phyloP scores from a whole-genome alignment of 2,329 filamentous ascomycete genomes.

The Xylariales sp. region DNA sequence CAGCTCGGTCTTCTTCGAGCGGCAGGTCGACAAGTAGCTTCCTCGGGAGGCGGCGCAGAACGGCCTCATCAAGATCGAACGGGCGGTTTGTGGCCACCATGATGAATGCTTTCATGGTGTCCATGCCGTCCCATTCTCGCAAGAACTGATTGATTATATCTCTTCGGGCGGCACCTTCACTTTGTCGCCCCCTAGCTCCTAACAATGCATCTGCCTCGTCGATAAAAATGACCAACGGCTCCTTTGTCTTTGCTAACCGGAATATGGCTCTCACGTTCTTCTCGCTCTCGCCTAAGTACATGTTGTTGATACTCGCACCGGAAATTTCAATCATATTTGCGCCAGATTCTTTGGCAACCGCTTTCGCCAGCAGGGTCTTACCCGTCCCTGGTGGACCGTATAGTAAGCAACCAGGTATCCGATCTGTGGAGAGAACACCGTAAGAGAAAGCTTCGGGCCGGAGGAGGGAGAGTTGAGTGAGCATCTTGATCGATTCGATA shows the following conservation, averaged over 20 bases:
- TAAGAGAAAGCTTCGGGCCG: conserved; percentile 95
- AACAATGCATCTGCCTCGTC: conserved; percentile 95
- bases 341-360: conserved; percentile 63
- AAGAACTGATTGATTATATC: conserved; percentile 97
- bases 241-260: conserved; percentile 81
- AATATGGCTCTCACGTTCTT: conserved; percentile 95
- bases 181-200: conserved; percentile 64
- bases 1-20: conserved; percentile 57
- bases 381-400: conserved; percentile 84
- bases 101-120: conserved; percentile 80
- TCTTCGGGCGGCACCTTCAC: conserved; percentile 66
- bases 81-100: conserved; percentile 97
- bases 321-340: conserved; percentile 80
- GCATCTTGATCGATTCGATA: conserved; percentile 78
- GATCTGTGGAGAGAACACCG: conserved; percentile 84
- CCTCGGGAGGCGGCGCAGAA: conserved; percentile 70
- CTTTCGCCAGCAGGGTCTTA: conserved; percentile 66
- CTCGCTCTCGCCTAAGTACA: conserved; percentile 93
- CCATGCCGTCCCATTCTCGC: conserved; percentile 92
- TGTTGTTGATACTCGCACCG: conserved; percentile 89
- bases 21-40: conserved; percentile 72
- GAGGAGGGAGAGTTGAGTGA: conserved; percentile 81
- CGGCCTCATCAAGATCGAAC: conserved; percentile 88
- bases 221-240: conserved; percentile 91
- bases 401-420: conserved; percentile 81